A percentile compares a stretch with the other conserved stretches of the same genome.
phyloP scores from a whole-genome alignment of 768 basidiomycete species.

The Ephemerocybe angulata region DNA sequence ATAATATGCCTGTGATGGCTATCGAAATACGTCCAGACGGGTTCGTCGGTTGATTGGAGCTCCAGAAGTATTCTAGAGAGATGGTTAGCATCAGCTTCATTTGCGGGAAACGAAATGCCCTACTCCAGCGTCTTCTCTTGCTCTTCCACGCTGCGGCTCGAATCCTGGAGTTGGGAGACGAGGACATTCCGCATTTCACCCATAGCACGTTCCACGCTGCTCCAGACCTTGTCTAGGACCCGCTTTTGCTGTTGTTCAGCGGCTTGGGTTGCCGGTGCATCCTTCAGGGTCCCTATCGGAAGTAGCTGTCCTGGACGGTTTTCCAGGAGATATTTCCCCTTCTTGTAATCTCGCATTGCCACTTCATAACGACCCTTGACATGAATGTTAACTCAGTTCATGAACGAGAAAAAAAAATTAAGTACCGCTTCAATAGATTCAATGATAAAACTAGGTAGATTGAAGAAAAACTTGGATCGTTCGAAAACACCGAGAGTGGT shows the following conservation, averaged over 20 bases:
- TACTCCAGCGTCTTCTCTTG: slow-evolving; percentile 97
- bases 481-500: slow-evolving; percentile 95
- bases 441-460: slow-evolving; percentile 85
- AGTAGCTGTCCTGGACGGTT: slow-evolving; percentile 84
- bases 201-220: slow-evolving; percentile 92
- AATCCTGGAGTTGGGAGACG: slow-evolving; percentile 75
- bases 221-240: slow-evolving; percentile 95
- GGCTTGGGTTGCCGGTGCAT: slow-evolving; percentile 42
- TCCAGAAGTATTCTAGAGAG: slow-evolving; percentile 76
- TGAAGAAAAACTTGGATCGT: slow-evolving; percentile 97
- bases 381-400: background rate
- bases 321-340: slow-evolving; percentile 87
- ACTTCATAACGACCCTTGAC: slow-evolving; percentile 89
- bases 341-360: slow-evolving; percentile 94
- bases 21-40: slow-evolving; percentile 95
- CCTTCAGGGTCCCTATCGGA: slow-evolving; percentile 62
- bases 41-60: slow-evolving; percentile 81
- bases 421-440: slow-evolving; percentile 84
- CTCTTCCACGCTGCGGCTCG: slow-evolving; percentile 78
- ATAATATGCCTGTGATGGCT: slow-evolving; percentile 87
- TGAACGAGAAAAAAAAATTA: slow-evolving; percentile 22
- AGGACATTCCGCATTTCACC: slow-evolving; percentile 81
- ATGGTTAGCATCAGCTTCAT: background rate
- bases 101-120: slow-evolving; percentile 6
- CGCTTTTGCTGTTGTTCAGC: slow-evolving; percentile 82